A percentile compares a stretch with the other conserved stretches of the same genome.
Evolutionary conservation across 2,329 filamentous ascomycete genomes (phyloP).

Genomic region (Daldinia eschscholtzii): DNA sequence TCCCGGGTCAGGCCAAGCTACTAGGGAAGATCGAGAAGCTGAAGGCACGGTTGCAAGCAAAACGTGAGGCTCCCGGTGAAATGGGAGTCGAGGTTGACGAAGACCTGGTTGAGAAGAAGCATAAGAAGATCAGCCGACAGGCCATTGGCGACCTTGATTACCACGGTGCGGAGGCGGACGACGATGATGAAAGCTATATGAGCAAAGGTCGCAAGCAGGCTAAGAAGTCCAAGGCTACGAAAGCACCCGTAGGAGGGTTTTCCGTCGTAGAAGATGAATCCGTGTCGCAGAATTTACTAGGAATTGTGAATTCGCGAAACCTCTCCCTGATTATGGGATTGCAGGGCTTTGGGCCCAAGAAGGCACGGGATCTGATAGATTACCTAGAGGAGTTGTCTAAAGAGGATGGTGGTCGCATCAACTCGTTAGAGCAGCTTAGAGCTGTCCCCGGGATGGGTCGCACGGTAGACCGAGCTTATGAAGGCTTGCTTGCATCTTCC

Average conservation of each 20-base stretch:
- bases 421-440: constrained; percentile 64
- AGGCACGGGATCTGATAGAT: constrained; percentile 71
- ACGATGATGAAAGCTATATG: constrained; percentile 51
- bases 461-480: constrained; percentile 68
- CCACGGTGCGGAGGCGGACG: constrained; percentile 59
- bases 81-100: constrained; percentile 22
- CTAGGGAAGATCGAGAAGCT: constrained; percentile 76
- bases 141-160: constrained; percentile 57
- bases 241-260: constrained; percentile 8
- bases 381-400: constrained; percentile 63
- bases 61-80: constrained; percentile 37
- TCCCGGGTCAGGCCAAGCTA: constrained; percentile 86
- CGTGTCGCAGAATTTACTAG: constrained; percentile 69
- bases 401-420: constrained; percentile 59
- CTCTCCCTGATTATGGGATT: constrained; percentile 73
- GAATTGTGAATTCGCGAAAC: constrained; percentile 81
- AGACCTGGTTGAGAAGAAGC: constrained; percentile 42
- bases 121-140: constrained; percentile 52
- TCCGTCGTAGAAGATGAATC: constrained; percentile 48
- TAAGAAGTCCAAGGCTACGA: constrained; percentile 44
- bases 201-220: constrained; percentile 43
- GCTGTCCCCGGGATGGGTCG: constrained; percentile 68
- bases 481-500: constrained; percentile 55
- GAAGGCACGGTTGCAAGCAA: constrained; percentile 62
- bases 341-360: constrained; percentile 79